These are phyloP conservation scores for Phaeodactylum tricornutum DNA, from an alignment of 108 stramenopile genomes.

Conservation along the genomic window DNA sequence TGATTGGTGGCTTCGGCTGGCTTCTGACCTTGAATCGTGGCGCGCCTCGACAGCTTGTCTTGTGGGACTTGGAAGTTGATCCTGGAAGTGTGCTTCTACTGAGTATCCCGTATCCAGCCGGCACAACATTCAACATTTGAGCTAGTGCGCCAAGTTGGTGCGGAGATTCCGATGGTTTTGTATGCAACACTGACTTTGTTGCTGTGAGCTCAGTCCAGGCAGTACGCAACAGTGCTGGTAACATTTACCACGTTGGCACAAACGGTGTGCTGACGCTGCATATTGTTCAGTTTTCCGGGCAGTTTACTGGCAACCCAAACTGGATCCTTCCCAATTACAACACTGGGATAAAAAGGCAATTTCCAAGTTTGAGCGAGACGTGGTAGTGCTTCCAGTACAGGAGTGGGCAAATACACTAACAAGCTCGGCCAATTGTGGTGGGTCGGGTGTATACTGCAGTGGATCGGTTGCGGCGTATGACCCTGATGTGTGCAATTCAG, in stretches of 20 bases:
- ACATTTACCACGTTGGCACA: conserved; percentile 3
- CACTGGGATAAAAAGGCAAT: background rate
- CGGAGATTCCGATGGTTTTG: background rate
- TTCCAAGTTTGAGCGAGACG: conserved; percentile 8
- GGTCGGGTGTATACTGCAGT: background rate
- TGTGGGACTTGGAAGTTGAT: conserved; percentile 2
- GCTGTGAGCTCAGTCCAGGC: conserved; percentile 4
- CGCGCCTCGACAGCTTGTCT: conserved; percentile 5
- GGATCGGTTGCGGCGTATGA: background rate
- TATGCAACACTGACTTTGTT: conserved; percentile 1
- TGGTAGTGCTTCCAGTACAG: background rate
- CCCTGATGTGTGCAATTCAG: background rate
- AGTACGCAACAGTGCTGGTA: conserved; percentile 10
- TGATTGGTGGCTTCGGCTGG: conserved; percentile 27
- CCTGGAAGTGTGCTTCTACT: conserved; percentile 7
- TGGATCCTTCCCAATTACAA: conserved; percentile 4
- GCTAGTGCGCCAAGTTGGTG: conserved; percentile 9
- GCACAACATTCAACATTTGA: conserved; percentile 6
- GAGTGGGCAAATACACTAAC: background rate
- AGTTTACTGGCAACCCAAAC: background rate
- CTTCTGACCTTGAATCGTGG: conserved; percentile 16
- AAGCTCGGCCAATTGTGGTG: background rate
- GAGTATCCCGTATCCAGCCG: conserved; percentile 10
- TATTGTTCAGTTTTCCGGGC: no score
- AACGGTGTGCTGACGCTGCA: conserved; percentile 6